Conservation (phyloP, 495 filamentous ascomycete genomes). For the Pseudotulostoma volvatum region DNA sequence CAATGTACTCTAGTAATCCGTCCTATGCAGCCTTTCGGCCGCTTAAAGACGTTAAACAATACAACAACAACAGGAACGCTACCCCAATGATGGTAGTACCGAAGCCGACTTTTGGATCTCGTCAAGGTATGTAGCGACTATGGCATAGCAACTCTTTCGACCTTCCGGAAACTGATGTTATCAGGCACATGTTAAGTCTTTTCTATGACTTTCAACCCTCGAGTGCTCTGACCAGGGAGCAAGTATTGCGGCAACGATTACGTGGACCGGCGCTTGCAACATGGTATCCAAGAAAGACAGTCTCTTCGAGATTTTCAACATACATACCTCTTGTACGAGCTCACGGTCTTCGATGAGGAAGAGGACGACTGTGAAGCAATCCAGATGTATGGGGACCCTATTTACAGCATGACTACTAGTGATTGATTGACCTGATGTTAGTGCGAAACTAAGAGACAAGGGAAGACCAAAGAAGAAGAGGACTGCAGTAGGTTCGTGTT, state of each 20-base stretch:
- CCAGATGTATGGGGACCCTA: constrained; percentile 33
- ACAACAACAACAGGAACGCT: too few relatives aligned
- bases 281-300: constrained; percentile 70
- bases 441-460: constrained; percentile 66
- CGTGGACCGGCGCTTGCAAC: constrained; percentile 58
- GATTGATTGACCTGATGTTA: constrained; percentile 12
- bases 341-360: constrained; percentile 51
- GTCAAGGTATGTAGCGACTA: constrained; percentile 42
- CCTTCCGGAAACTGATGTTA: neutral
- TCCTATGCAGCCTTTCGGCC: too few relatives aligned
- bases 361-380: constrained; percentile 66
- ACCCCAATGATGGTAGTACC: constrained; percentile 55
- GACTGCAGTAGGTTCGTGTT: constrained; percentile 37
- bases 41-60: too few relatives aligned
- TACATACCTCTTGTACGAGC: constrained; percentile 31
- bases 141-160: neutral
- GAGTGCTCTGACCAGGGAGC: constrained; percentile 63
- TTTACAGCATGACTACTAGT: constrained; percentile 1
- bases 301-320: constrained; percentile 52
- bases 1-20: too few relatives aligned
- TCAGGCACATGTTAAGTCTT: constrained; percentile 87
- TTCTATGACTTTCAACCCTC: constrained; percentile 76
- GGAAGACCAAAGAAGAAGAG: constrained; percentile 83
- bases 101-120: constrained; percentile 56
- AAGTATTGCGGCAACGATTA: constrained; percentile 75